A percentile compares a stretch with the other conserved stretches of the same genome.
These are phyloP conservation scores for Ilex asprella DNA, from an alignment of 257 asterid species.

Conservation along the genomic window DNA sequence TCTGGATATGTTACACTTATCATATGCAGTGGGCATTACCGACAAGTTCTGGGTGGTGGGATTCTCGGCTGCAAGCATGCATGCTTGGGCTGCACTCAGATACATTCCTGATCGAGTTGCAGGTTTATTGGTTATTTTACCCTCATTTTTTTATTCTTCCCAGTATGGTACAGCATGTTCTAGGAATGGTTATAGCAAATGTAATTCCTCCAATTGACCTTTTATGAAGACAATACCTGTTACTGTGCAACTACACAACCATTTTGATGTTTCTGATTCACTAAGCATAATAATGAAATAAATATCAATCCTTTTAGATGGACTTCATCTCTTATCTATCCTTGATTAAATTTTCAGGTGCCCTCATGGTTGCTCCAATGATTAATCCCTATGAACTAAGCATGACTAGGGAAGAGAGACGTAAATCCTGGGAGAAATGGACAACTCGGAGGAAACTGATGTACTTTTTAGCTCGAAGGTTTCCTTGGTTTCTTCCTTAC, in stretches of 20 bases:
- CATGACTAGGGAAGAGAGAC: conserved; percentile 67
- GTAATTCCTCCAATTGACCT: not conserved
- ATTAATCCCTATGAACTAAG: conserved; percentile 85
- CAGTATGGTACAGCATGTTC: too few species aligned
- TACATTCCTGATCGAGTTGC: conserved; percentile 91
- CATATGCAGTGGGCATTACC: conserved; percentile 66
- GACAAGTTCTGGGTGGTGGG: conserved; percentile 91
- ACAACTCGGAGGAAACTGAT: conserved; percentile 49
- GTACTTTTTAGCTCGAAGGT: conserved; percentile 64
- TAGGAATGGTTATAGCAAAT: too few species aligned
- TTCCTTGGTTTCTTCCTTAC: conserved; percentile 62
- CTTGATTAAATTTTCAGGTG: conserved; percentile 50
- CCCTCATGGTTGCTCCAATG: conserved; percentile 86
- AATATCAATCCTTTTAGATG: not conserved
- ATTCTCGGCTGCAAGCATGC: conserved; percentile 69
- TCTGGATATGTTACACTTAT: conserved; percentile 75
- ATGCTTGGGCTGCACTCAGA: conserved; percentile 90
- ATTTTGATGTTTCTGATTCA: not conserved
- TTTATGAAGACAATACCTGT: not conserved
- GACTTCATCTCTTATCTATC: conserved; percentile 10
- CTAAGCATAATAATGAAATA: not conserved
- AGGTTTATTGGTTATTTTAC: conserved; percentile 32
- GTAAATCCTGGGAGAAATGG: conserved; percentile 76
- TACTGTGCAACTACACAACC: not conserved
- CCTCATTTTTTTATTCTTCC: not conserved